A percentile compares a stretch with the other conserved stretches of the same genome.
phyloP scores from a whole-genome alignment of 179 eudicot species.

The Silene noctiflora region DNA sequence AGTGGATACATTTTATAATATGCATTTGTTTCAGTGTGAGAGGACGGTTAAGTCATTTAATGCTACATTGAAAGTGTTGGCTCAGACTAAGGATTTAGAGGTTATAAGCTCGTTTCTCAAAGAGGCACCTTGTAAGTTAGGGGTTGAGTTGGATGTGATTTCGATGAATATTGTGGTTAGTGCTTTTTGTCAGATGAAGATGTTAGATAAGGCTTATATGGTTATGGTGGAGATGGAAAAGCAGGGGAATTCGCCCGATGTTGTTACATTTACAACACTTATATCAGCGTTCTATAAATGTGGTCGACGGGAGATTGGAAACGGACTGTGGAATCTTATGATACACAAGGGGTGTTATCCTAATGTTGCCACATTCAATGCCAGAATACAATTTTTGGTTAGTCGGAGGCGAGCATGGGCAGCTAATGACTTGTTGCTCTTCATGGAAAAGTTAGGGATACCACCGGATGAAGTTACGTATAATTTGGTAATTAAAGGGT shows the following conservation, averaged over 20 bases:
- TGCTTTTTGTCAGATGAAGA: conserved; percentile 60
- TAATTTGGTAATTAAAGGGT: conserved; percentile 85
- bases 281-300: conserved; percentile 65
- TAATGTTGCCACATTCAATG: conserved; percentile 77
- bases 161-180: conserved; percentile 62
- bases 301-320: conserved; percentile 54
- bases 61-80: conserved; percentile 68
- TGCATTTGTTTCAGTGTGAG: conserved; percentile 67
- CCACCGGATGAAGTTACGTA: conserved; percentile 71
- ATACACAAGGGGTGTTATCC: conserved; percentile 63
- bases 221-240: conserved; percentile 68
- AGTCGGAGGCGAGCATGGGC: conserved; percentile 63
- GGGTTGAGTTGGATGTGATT: conserved; percentile 51
- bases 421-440: conserved; percentile 55
- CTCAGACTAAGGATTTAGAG: conserved; percentile 43
- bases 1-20: conserved; percentile 53
- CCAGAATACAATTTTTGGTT: conserved; percentile 72
- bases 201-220: conserved; percentile 52
- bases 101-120: conserved; percentile 42
- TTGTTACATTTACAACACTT: conserved; percentile 72
- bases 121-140: conserved; percentile 42
- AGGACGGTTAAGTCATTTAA: conserved; percentile 69
- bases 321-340: conserved; percentile 91
- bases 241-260: conserved; percentile 57
- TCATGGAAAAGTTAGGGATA: conserved; percentile 47